These are phyloP conservation scores for Phytophthora macrochlamydospora DNA, from an alignment of 352 stramenopile genomes.

Conservation along the genomic window DNA sequence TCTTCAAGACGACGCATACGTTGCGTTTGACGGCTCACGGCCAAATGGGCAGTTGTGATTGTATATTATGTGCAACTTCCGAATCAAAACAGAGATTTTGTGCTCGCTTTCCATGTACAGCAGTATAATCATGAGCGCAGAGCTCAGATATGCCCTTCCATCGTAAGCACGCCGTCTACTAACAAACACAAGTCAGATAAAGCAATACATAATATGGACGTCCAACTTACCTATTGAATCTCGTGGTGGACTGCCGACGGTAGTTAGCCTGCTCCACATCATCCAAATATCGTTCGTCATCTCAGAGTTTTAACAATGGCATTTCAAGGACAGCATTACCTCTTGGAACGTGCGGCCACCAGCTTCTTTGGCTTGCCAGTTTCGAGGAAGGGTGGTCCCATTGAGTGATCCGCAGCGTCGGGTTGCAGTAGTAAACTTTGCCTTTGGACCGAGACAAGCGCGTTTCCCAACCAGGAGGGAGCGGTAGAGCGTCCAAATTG, in stretches of 20 bases:
- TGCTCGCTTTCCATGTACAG: not conserved
- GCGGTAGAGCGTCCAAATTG: conserved; percentile 71
- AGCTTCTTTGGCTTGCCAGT: conserved; percentile 66
- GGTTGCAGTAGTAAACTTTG: conserved; percentile 89
- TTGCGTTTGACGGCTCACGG: conserved; percentile 59
- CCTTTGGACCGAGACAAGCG: conserved; percentile 84
- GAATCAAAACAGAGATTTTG: conserved; percentile 2
- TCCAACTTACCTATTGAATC: conserved; percentile 41
- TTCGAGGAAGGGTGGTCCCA: conserved; percentile 85
- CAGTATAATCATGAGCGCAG: too few relatives aligned
- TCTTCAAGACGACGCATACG: conserved; percentile 33
- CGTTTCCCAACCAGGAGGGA: conserved; percentile 82
- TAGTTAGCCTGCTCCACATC: conserved; percentile 27
- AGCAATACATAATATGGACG: not conserved
- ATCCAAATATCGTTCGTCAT: conserved; percentile 12
- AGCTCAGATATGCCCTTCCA: conserved; percentile 67
- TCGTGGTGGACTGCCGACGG: conserved; percentile 31
- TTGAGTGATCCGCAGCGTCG: conserved; percentile 70
- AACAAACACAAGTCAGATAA: conserved; percentile 1
- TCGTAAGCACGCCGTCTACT: conserved; percentile 45
- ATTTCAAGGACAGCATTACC: conserved; percentile 16
- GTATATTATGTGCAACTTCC: not conserved
- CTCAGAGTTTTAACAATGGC: not conserved
- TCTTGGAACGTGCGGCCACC: conserved; percentile 38
- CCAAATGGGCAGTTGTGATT: conserved; percentile 26